These are phyloP conservation scores for Penicillium sp. DNA, from an alignment of 2,329 filamentous ascomycete species.

Conservation along the genomic window DNA sequence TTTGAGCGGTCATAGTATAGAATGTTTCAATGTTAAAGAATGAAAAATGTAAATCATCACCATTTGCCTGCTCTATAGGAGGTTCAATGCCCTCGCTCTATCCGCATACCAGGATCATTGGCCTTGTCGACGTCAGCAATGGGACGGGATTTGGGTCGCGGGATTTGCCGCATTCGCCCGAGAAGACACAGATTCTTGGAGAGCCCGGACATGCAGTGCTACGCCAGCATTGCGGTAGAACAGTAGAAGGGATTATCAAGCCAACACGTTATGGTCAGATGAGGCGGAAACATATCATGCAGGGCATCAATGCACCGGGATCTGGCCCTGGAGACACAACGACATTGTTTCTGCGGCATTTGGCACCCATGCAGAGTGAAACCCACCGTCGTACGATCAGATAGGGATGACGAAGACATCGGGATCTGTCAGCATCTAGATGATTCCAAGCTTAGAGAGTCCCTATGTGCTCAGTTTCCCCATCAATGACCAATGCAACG, in stretches of 20 bases:
- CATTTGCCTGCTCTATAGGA: not conserved
- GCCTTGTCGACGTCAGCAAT: not conserved
- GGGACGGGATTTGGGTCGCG: not conserved
- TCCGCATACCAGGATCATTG: not conserved
- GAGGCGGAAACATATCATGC: not conserved
- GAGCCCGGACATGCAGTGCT: not conserved
- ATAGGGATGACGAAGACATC: not conserved
- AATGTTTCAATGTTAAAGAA: not conserved
- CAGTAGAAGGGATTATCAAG: not conserved
- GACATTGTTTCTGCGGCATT: not conserved
- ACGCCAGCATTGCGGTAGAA: not conserved
- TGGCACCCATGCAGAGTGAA: not conserved
- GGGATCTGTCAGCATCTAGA: not conserved
- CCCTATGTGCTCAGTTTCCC: not conserved
- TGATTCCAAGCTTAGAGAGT: not conserved
- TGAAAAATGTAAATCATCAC: not conserved
- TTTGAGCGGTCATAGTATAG: constrained; percentile 13
- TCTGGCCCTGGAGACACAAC: not conserved
- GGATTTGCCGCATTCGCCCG: not conserved
- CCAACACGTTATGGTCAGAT: not conserved
- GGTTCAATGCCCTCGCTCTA: not conserved
- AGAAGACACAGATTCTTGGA: not conserved
- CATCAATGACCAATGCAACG: not conserved
- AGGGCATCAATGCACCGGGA: not conserved
- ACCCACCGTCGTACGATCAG: not conserved